Base-by-base conservation (phyloP, 2,329 filamentous ascomycete genomes). In the Westerdykella sp. region DNA sequence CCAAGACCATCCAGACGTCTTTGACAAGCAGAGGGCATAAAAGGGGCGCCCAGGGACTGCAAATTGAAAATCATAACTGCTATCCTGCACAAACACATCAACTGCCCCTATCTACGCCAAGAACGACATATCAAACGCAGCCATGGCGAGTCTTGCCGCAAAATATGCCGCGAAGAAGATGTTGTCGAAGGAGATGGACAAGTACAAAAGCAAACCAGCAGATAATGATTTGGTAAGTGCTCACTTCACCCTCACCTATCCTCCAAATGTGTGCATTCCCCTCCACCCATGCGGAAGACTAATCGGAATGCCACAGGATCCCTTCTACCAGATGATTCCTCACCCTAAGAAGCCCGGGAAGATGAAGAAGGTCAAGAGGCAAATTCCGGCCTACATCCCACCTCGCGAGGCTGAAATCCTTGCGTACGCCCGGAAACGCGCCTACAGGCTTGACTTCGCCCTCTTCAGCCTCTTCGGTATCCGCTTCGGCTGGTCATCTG, bases 401-500 rank as follows among this genome's bases (percentile, higher is more conserved):
- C 72, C 83, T 22, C 79, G 95, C 56, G 93, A 98, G 68, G 83
- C 77, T 59, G 77, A 84, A 50, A 75, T 96, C 53, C 80, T 97
- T 50, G 94, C 85, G 55, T 85, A 84, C 56, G 87, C 95, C 55
- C 91, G 95, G 67, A 79, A 84, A 56, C 78, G 85, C 45, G 89
- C 93, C 28, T 95, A 95, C 69, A 78, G 81, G 31, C 79, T 96
- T 21, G 93, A 97, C 67, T 85, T 88, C 73, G 80, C 78, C 43
- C 78, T 95, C 5, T 94, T 91, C 72, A 89, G 79, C 59, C 79
- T 87, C 60, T 79, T 85, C 51, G 88, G 89, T 35, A 77, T 95
- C 46, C 80, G 83, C 45, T 90, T 97, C 61, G 93, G 93, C 42
- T 96, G 89, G 88, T 81, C 86, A 40, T 85, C 84, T 55, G 78